A percentile compares a stretch with the other conserved stretches of the same genome.
Evolutionary conservation across 768 basidiomycete species (phyloP).

Genomic region (Boletales sp.): DNA sequence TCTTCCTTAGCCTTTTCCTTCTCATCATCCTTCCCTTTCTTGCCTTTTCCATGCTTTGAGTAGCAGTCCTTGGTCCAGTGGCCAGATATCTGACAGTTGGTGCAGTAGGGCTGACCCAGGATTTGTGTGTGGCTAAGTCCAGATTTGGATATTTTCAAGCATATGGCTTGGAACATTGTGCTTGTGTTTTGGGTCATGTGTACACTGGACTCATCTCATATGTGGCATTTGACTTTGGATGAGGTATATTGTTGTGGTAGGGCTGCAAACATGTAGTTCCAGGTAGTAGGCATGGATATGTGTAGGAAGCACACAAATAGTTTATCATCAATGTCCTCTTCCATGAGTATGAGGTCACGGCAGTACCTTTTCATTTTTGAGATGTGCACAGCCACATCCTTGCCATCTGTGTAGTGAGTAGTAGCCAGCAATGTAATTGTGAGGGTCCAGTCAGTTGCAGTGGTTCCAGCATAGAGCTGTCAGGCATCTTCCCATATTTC

Average conservation of each 20-base stretch:
- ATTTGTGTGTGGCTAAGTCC: too few species aligned
- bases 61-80: not conserved
- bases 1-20: too few species aligned
- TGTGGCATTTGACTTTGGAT: not conserved
- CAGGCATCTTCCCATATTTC: not conserved
- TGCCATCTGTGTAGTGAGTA: not conserved
- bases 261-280: conserved; percentile 14
- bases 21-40: not conserved
- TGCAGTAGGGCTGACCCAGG: not conserved
- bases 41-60: not conserved
- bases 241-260: conserved; percentile 12
- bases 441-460: not conserved
- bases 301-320: conserved; percentile 6
- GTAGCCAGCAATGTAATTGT: not conserved
- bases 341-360: too few species aligned
- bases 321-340: too few species aligned
- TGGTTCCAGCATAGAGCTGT: not conserved
- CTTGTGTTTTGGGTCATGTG: too few species aligned
- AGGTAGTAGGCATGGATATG: conserved; percentile 11
- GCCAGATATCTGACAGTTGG: not conserved
- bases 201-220: conserved; percentile 3
- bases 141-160: too few species aligned
- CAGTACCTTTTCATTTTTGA: not conserved
- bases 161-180: too few species aligned
- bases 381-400: not conserved